These are phyloP conservation scores for Omphalotus olearius DNA, from an alignment of 1,284 basidiomycete genomes.

Conservation along the genomic window DNA sequence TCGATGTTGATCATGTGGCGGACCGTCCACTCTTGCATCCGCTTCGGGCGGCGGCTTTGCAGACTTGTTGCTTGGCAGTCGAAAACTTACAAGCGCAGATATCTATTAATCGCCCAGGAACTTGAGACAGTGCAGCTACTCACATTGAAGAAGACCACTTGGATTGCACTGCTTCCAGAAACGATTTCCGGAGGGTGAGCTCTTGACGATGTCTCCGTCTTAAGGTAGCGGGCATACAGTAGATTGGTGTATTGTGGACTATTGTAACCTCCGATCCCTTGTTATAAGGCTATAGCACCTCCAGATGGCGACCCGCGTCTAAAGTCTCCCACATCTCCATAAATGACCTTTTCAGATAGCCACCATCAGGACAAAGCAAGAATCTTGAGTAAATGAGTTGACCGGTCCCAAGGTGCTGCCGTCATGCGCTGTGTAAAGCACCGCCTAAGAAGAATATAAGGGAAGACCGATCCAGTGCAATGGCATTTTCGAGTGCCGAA, in stretches of 20 bases:
- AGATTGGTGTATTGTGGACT: no score
- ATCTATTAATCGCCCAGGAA: not conserved
- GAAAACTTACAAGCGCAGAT: not conserved
- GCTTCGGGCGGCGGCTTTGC: not conserved
- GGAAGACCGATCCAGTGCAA: not conserved
- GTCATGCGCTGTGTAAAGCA: not conserved
- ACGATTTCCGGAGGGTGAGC: conserved; percentile 14
- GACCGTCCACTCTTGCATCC: not conserved
- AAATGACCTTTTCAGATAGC: not conserved
- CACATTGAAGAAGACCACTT: conserved; percentile 8
- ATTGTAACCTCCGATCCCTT: no score
- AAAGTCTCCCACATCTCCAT: not conserved
- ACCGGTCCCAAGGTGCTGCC: not conserved
- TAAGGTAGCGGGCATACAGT: conserved; percentile 13
- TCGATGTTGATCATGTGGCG: not conserved
- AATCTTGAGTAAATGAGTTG: not conserved
- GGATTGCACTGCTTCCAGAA: conserved; percentile 10
- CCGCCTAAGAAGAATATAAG: not conserved
- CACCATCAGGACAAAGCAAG: not conserved
- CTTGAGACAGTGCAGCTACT: not conserved
- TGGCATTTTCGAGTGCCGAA: not conserved
- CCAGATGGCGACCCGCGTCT: no score
- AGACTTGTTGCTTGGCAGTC: not conserved
- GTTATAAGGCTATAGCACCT: no score
- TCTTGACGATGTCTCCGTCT: conserved; percentile 13